Evolutionary conservation across 139 green algal species (phyloP).

Genomic region (Monoraphidium neglectum): DNA sequence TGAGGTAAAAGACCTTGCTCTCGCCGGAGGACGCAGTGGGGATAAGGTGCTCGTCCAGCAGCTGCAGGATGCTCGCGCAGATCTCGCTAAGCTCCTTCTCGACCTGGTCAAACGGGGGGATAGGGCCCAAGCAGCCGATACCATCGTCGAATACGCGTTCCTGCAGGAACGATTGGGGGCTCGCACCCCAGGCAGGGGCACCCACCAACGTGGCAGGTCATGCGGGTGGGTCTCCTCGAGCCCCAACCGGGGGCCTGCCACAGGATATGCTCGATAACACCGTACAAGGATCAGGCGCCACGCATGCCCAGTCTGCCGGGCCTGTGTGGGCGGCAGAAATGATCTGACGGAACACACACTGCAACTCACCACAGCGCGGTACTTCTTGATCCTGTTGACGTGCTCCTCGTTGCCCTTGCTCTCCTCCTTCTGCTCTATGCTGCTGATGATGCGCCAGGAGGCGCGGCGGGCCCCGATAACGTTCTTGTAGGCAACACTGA

Average conservation of each 20-base stretch:
- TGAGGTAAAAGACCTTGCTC: slow-evolving; percentile 98
- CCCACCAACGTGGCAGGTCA: too few relatives aligned
- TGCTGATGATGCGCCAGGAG: slow-evolving; percentile 96
- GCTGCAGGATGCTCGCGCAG: slow-evolving; percentile 85
- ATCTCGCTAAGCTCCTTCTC: slow-evolving; percentile 93
- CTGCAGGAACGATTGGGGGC: too few relatives aligned
- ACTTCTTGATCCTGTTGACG: slow-evolving; percentile 81
- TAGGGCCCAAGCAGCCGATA: not conserved
- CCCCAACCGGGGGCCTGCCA: too few relatives aligned
- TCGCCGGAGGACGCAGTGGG: slow-evolving; percentile 89
- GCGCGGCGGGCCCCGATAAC: slow-evolving; percentile 86
- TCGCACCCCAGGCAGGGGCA: too few relatives aligned
- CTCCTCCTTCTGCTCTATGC: slow-evolving; percentile 98
- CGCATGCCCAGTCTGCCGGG: too few relatives aligned
- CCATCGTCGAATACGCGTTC: too few relatives aligned
- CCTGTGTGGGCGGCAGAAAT: not conserved
- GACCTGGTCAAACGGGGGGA: slow-evolving; percentile 42
- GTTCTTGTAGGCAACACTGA: slow-evolving; percentile 92
- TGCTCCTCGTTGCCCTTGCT: slow-evolving; percentile 94
- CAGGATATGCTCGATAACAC: too few relatives aligned
- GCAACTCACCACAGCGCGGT: slow-evolving; percentile 46
- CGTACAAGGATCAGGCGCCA: too few relatives aligned
- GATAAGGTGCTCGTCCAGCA: slow-evolving; percentile 97
- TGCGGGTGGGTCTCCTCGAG: too few relatives aligned
- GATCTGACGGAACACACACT: slow-evolving; percentile 46